Base-by-base conservation (phyloP, 1,139 yeast species). In the Geotrichum australiense region DNA sequence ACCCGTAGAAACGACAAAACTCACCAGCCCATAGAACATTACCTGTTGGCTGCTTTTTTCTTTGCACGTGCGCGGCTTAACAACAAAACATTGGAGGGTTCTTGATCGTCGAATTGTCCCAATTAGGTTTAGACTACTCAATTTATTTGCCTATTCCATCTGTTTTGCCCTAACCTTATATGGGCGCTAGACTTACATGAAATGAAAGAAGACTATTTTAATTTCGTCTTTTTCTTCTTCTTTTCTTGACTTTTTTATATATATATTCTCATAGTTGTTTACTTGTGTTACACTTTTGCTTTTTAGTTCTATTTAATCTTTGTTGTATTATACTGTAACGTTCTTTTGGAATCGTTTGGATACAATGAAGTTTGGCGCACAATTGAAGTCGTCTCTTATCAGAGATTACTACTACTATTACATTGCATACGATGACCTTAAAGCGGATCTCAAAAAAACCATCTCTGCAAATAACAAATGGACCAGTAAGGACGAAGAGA, bases 371-470 rank as follows among this genome's bases (percentile, higher is more conserved):
- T 65, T 66, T 42, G 70, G 70, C 20, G 68, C 65, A 50, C 70
- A 65, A 53, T 59, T 65, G 25, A 63, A 64, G 51, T 55, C 63
- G 40, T 61, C 68, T 42, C 61, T 65, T 35, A 65, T 66, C 23
- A 63, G 60, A 53, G 94, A 86, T 65, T 89, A 87, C 65, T 78
- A 83, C 53, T 87, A 81, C 68, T 89, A 89, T 65, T 89, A 89
- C 61, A 81, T 89, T 53, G 73, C 87, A 39, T 89, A 89, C 56
- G 96, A 87, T 65, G 96, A 86, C 59, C 72, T 89, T 60, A 89
- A 89, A 63, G 78, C 80, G 53, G 81, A 78, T 50, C 64, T 89
- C 56, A 83, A 85, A 55, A 76, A 76, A 53, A 80, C 80, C 14
- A 66, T 84, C 49, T 59, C 58, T 11, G 56, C 62, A 46, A 74